phyloP scores from a whole-genome alignment of 2,329 filamentous ascomycete genomes.

The Colletotrichum melonis region DNA sequence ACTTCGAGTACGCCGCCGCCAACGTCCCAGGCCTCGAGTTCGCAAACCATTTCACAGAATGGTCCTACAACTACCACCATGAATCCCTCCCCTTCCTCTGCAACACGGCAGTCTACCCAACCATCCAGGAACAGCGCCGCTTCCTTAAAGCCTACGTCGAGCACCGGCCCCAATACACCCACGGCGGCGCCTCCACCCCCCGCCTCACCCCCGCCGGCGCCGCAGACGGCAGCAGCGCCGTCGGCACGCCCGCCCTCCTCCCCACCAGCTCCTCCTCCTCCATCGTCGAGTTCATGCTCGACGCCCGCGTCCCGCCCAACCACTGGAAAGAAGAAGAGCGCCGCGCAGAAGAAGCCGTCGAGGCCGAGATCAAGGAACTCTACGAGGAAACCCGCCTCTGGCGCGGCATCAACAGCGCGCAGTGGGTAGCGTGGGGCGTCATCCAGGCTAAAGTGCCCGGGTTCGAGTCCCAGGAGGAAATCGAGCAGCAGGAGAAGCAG shows the following conservation, averaged over 20 bases:
- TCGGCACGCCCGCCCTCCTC: slow-evolving; percentile 49
- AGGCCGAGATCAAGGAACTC: slow-evolving; percentile 76
- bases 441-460: slow-evolving; percentile 91
- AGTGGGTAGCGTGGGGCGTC: slow-evolving; percentile 97
- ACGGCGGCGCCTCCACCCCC: slow-evolving; percentile 60
- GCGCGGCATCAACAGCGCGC: slow-evolving; percentile 87
- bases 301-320: slow-evolving; percentile 71
- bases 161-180: slow-evolving; percentile 77
- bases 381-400: slow-evolving; percentile 85
- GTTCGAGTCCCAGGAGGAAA: slow-evolving; percentile 62
- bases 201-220: slow-evolving; percentile 58
- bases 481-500: slow-evolving; percentile 37
- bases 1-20: slow-evolving; percentile 96
- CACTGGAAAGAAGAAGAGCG: slow-evolving; percentile 71
- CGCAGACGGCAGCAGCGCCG: slow-evolving; percentile 38
- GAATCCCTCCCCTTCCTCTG: slow-evolving; percentile 72
- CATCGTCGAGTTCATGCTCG: slow-evolving; percentile 82
- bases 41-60: slow-evolving; percentile 98
- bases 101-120: slow-evolving; percentile 79
- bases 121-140: slow-evolving; percentile 80
- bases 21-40: slow-evolving; percentile 91
- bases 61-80: slow-evolving; percentile 98
- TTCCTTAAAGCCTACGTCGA: slow-evolving; percentile 90
- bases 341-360: slow-evolving; percentile 70
- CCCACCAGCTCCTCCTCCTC: slow-evolving; percentile 58